Percentiles rank a stretch among this genome's conserved stretches.
These are phyloP conservation scores for Mortierella alpina DNA, from an alignment of 192 early-diverging fungal genomes.

Conservation along the genomic window DNA sequence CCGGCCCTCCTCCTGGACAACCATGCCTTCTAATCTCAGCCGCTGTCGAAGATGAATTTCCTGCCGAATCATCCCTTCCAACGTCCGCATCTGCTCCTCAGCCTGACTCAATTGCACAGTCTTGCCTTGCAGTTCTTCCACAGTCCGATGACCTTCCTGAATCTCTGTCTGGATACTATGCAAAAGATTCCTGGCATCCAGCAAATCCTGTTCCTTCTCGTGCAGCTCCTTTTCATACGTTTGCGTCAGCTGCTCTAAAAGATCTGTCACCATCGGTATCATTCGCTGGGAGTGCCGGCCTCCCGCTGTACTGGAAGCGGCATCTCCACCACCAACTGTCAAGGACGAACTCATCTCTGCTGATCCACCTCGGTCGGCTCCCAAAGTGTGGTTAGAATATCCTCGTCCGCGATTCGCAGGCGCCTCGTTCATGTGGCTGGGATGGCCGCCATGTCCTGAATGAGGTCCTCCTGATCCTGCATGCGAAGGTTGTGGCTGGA, in stretches of 20 bases:
- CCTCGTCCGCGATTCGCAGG: not conserved
- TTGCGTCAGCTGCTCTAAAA: conserved; percentile 58
- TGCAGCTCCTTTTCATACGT: conserved; percentile 58
- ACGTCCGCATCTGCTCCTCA: conserved; percentile 34
- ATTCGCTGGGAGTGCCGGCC: conserved; percentile 26
- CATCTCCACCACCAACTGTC: not conserved
- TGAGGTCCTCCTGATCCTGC: not conserved
- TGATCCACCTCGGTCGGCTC: not conserved
- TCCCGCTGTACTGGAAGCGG: not conserved
- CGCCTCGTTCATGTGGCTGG: not conserved
- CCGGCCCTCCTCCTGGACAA: conserved; percentile 33
- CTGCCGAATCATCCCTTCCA: conserved; percentile 39
- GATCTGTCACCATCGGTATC: conserved; percentile 51
- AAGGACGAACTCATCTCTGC: not conserved
- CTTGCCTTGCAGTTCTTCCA: conserved; percentile 38
- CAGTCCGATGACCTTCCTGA: conserved; percentile 33
- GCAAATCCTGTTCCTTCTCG: conserved; percentile 57
- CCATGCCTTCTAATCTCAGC: conserved; percentile 30
- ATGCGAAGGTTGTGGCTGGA: conserved; percentile 14
- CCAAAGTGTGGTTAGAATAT: not conserved
- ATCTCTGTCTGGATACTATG: conserved; percentile 42
- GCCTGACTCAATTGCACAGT: conserved; percentile 28
- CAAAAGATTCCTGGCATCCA: conserved; percentile 50
- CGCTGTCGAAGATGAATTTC: conserved; percentile 52
- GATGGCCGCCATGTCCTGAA: not conserved